Evolutionary conservation across 208 protist species (phyloP), one percentile per base, ranked within the genome.

Genomic region (Acanthamoeba triangularis): DNA sequence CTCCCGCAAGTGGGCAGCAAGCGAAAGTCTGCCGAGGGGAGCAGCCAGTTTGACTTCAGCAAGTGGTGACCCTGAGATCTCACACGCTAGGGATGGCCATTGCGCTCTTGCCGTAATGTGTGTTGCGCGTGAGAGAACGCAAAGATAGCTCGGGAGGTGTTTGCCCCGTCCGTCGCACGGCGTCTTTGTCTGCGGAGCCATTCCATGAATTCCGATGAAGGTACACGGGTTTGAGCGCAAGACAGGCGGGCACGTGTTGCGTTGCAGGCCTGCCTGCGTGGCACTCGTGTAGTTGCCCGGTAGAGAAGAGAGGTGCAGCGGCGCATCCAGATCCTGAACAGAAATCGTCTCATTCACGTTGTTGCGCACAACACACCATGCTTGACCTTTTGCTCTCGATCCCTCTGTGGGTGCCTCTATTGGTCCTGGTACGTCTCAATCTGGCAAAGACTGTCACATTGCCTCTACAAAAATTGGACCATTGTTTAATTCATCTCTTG

Each of bases 1-100:
- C 69, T 78, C 18, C 69, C 69, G 69, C 69, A 78, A 25, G 69
- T 78, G 6, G 69, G 69, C 69, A n/a, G 28, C 30, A 78, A 78
- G 69, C n/a, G 69, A 8, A 78, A 78, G 69, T 16, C 28, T 7
- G 37, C 35, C 33, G 69, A 78, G 69, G 69, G 23, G 2, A 30
- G 61, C 16, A 16, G 69, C 2, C 69, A 47, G 69, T 78, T 78
- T n/a, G 69, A 78, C 33, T 78, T 78, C 69, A 78, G 69, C 33
- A 78, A 78, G 69, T 78, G 69, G 69, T 78, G 33, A 78, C 23
- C 28, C 11, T 8, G 69, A 67, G 23, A n/a, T 67, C 28, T 2
- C 61, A 7, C 61, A 67, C 28, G 16, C 28, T 2, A 67, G 16
- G 61, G 61, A 67, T 67, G 61, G 37, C 37, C 37, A 41, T 59